Evolutionary conservation across 148 eudicot species (phyloP).

Genomic region (Heliosperma pusillum): DNA sequence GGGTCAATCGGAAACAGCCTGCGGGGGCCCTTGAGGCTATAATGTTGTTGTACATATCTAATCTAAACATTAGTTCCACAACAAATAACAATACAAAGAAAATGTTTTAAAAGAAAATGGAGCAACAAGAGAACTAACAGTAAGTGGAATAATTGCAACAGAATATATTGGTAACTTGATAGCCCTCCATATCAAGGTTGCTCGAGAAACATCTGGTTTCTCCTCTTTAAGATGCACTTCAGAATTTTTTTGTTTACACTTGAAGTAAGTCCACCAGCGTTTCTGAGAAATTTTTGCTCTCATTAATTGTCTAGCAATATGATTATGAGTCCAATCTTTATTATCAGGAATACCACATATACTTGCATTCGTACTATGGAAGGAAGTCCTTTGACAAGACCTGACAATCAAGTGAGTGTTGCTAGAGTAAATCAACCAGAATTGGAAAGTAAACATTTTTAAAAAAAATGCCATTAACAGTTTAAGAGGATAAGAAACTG

Average conservation of each 20-base stretch:
- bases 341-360: slow-evolving; percentile 5
- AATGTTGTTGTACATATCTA: no score
- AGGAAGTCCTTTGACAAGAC: slow-evolving; percentile 22
- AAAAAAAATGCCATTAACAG: not conserved
- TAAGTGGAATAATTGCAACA: slow-evolving; percentile 87
- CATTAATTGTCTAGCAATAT: slow-evolving; percentile 2
- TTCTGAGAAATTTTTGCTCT: slow-evolving; percentile 13
- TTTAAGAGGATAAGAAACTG: not conserved
- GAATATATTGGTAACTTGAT: slow-evolving; percentile 85
- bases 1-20: no score
- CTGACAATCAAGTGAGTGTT: slow-evolving; percentile 23
- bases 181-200: slow-evolving; percentile 93
- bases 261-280: slow-evolving; percentile 12
- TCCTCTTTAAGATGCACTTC: slow-evolving; percentile 25
- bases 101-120: not conserved
- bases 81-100: not conserved
- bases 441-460: not conserved
- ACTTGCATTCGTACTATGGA: not conserved
- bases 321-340: slow-evolving; percentile 9
- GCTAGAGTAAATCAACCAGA: not conserved
- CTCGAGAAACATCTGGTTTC: slow-evolving; percentile 47
- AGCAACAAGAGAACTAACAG: slow-evolving; percentile 47
- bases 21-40: no score
- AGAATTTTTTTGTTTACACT: slow-evolving; percentile 24
- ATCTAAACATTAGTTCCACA: not conserved